Conservation (phyloP, 208 protist genomes). For the Histomonas meleagridis region DNA sequence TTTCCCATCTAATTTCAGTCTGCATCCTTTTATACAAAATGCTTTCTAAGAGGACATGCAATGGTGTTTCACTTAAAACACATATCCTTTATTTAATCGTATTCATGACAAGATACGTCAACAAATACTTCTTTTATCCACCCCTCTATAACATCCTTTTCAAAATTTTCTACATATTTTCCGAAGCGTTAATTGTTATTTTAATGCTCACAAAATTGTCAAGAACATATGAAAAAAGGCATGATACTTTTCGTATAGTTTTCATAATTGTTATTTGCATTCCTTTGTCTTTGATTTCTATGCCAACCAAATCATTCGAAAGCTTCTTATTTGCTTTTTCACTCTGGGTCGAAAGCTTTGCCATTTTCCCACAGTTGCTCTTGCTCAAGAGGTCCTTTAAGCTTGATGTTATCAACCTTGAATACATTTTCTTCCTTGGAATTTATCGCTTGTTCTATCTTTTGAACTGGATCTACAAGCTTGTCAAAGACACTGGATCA, state of each 20-base stretch:
- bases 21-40: not conserved
- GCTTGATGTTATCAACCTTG: not conserved
- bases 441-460: slow-evolving; percentile 26
- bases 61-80: slow-evolving; percentile 5
- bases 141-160: slow-evolving; percentile 30
- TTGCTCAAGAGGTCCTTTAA: not conserved
- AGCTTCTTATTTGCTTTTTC: not conserved
- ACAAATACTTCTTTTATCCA: not conserved
- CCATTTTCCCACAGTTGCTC: slow-evolving; percentile 32
- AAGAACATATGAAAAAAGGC: slow-evolving; percentile 22
- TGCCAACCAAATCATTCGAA: not conserved
- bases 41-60: not conserved
- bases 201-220: not conserved
- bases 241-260: not conserved
- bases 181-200: not conserved
- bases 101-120: not conserved
- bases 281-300: not conserved
- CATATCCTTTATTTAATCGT: not conserved
- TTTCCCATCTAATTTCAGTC: not conserved
- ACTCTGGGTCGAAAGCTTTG: slow-evolving; percentile 2
- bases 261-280: not conserved
- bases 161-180: slow-evolving; percentile 15
- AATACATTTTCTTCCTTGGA: slow-evolving; percentile 26
- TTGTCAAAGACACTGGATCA: not conserved
- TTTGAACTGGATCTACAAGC: slow-evolving; percentile 37